These are phyloP conservation scores for Hysterium pulicare DNA, from an alignment of 2,329 filamentous ascomycete species.

Conservation along the genomic window DNA sequence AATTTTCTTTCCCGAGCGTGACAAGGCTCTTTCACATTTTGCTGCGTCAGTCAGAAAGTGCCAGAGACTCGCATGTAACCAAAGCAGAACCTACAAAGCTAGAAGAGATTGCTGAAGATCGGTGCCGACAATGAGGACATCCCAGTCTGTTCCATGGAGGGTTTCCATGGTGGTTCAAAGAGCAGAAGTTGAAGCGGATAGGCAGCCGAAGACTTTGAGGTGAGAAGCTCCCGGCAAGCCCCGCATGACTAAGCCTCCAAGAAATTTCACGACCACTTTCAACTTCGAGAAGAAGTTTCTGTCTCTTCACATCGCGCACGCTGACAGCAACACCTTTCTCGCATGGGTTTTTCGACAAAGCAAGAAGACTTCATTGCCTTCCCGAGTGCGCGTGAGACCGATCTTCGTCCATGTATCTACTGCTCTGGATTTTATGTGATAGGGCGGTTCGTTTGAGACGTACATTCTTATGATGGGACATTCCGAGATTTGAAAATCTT, in stretches of 20 bases:
- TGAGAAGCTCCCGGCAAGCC: slow-evolving; percentile 18
- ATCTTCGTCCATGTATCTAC: slow-evolving; percentile 51
- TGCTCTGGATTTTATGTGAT: slow-evolving; percentile 48
- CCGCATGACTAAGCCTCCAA: slow-evolving; percentile 32
- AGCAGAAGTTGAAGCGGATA: slow-evolving; percentile 14
- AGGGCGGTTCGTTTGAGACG: slow-evolving; percentile 51
- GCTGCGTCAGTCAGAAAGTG: slow-evolving; percentile 71
- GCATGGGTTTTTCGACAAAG: slow-evolving; percentile 33
- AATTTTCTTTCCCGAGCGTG: slow-evolving; percentile 85
- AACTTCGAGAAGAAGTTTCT: slow-evolving; percentile 11
- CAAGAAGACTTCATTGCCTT: slow-evolving; percentile 44
- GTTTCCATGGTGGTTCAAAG: slow-evolving; percentile 42
- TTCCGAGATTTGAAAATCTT: too few relatives aligned
- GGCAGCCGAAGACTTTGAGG: slow-evolving; percentile 19
- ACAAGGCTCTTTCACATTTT: slow-evolving; percentile 70
- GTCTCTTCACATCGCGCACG: slow-evolving; percentile 31
- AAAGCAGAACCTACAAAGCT: slow-evolving; percentile 46
- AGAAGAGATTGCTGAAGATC: slow-evolving; percentile 53
- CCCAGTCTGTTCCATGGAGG: slow-evolving; percentile 50
- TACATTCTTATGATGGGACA: too few relatives aligned
- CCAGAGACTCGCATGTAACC: slow-evolving; percentile 17
- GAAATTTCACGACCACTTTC: slow-evolving; percentile 18
- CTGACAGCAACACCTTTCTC: slow-evolving; percentile 29
- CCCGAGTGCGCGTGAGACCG: slow-evolving; percentile 42
- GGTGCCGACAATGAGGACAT: slow-evolving; percentile 53